A percentile compares a stretch with the other conserved stretches of the same genome.
phyloP scores from a whole-genome alignment of 495 filamentous ascomycete genomes.

The Baudoinia panamericana region DNA sequence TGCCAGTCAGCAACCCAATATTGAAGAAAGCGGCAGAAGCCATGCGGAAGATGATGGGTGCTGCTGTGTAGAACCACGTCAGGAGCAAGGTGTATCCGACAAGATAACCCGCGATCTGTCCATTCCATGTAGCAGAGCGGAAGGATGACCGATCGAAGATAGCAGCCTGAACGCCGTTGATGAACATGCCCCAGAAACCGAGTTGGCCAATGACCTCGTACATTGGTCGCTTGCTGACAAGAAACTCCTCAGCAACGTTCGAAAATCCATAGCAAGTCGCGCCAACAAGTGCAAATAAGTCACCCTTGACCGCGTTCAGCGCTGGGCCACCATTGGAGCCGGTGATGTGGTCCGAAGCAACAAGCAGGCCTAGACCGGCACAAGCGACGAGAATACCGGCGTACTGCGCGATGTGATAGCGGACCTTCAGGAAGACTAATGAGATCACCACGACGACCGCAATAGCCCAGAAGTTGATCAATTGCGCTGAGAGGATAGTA shows the following conservation, averaged over 20 bases:
- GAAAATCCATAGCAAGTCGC: conserved; percentile 83
- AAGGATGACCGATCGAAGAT: conserved; percentile 80
- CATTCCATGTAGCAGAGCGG: conserved; percentile 51
- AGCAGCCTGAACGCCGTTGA: conserved; percentile 78
- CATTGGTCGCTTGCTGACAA: conserved; percentile 71
- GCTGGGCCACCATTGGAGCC: conserved; percentile 48
- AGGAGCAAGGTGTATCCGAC: conserved; percentile 77
- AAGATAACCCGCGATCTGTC: conserved; percentile 62
- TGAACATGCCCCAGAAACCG: conserved; percentile 74
- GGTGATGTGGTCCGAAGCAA: conserved; percentile 78
- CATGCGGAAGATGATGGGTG: conserved; percentile 76
- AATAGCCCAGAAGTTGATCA: conserved; percentile 99
- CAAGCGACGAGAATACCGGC: conserved; percentile 79
- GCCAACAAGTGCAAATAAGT: conserved; percentile 78
- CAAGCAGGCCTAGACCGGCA: conserved; percentile 79
- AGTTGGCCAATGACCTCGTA: conserved; percentile 92
- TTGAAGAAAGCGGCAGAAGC: conserved; percentile 91
- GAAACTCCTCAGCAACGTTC: conserved; percentile 86
- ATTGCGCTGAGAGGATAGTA: conserved; percentile 75
- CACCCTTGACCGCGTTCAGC: conserved; percentile 72
- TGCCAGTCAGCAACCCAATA: conserved; percentile 81
- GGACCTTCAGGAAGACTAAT: conserved; percentile 66
- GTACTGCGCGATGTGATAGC: conserved; percentile 77
- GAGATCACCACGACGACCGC: conserved; percentile 81
- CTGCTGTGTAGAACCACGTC: conserved; percentile 72